Evolutionary conservation across 2,329 filamentous ascomycete species (phyloP), one percentile per base, ranked within the genome.

Genomic region (Trematosphaeria pertusa): DNA sequence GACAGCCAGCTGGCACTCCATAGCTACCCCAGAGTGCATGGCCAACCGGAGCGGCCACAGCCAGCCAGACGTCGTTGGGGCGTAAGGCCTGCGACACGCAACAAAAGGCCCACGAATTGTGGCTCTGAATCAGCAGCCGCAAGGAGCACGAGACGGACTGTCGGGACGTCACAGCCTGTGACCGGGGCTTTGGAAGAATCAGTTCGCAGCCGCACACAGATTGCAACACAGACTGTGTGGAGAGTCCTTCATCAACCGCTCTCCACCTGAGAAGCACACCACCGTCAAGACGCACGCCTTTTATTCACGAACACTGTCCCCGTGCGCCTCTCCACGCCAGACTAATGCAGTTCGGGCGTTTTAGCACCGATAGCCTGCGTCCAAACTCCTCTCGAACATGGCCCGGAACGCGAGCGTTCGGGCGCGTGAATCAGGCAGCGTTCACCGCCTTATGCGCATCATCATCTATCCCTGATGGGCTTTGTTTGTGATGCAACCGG

Each of bases 391-490:
- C 57, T 58, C 60, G 62, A 58, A 61, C 57, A 43, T 58, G 50
- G 43, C 52, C 53, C 52, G 58, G 37, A 56, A 50, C 48, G 48
- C 44, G 46, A 51, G 48, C 48, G 50, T 51, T 61, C 59, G 58
- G 57, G 55, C 57, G n/a, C n/a, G 38, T 60, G 56, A 60, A 54
- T 60, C 54, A 59, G 62, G 58, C 64, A 55, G 46, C 52, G 51
- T 61, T 60, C 67, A 71, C 69, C 67, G 69, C 67, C 58, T 57
- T 51, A 65, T 65, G 62, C 55, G 54, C 65, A 68, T 66, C 63
- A 65, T 65, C 46, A 46, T 46, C 24, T 42, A 59, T 50, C 54
- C 61, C 47, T 54, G 59, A 37, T 48, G 48, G 37, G 17, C 32
- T 21, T 39, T 36, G 45, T 48, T 46, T 40, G 56, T 60, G 56